Conservation (phyloP, 2,329 filamentous ascomycete genomes). For the Raffaelea albimanens region DNA sequence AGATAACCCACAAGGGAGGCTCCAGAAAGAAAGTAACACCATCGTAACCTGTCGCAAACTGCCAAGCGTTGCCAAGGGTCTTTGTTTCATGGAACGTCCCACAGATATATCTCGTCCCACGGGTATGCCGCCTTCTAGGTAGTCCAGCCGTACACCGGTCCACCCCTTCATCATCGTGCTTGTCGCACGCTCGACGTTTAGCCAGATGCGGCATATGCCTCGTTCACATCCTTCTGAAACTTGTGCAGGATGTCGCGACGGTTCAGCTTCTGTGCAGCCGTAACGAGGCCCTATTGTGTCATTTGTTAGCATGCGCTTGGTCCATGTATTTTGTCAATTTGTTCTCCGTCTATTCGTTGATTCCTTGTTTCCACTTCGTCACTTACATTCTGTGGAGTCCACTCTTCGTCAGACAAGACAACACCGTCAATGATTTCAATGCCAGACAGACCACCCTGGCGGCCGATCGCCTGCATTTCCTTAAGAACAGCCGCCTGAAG, state of each 20-base stretch:
- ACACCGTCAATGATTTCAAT: constrained; percentile 66
- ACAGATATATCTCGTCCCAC: too few relatives aligned
- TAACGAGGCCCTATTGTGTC: constrained; percentile 49
- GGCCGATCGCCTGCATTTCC: constrained; percentile 53
- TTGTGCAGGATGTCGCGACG: constrained; percentile 55
- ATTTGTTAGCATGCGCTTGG: not conserved
- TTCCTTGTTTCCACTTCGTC: not conserved
- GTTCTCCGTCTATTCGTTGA: too few relatives aligned
- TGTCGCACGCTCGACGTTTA: not conserved
- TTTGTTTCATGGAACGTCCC: too few relatives aligned
- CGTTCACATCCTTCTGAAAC: constrained; percentile 52
- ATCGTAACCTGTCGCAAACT: too few relatives aligned
- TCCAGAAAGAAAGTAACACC: too few relatives aligned
- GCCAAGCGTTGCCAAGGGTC: too few relatives aligned
- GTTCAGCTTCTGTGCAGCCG: constrained; percentile 65
- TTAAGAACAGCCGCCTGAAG: constrained; percentile 52
- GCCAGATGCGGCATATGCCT: constrained; percentile 40
- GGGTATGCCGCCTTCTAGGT: too few relatives aligned
- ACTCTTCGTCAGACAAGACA: constrained; percentile 63
- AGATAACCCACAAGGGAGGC: constrained; percentile 1
- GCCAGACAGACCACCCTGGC: constrained; percentile 50
- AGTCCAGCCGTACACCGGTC: too few relatives aligned
- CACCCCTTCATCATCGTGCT: not conserved
- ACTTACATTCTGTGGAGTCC: constrained; percentile 66
- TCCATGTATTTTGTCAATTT: too few relatives aligned